Percentiles rank a stretch among this genome's conserved stretches.
Evolutionary conservation across 352 stramenopile genomes (phyloP).

Genomic region (Saprolegnia diclina): DNA sequence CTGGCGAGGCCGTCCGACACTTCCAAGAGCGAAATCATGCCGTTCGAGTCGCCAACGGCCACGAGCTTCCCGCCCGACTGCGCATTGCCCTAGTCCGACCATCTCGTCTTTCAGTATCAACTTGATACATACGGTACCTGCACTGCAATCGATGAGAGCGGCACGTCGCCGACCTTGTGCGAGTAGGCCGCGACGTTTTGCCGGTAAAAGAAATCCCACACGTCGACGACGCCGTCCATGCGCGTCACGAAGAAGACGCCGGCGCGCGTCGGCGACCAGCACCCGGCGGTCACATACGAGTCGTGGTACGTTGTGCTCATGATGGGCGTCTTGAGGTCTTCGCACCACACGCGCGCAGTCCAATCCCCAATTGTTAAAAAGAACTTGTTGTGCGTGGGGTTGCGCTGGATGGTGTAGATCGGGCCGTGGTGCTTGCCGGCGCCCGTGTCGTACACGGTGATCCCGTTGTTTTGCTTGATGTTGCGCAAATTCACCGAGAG

Average conservation of each 20-base stretch:
- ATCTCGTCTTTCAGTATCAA: not conserved
- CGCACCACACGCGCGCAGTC: constrained; percentile 94
- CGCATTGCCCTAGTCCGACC: constrained; percentile 48
- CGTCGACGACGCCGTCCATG: constrained; percentile 95
- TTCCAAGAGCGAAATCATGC: constrained; percentile 95
- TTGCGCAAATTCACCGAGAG: constrained; percentile 94
- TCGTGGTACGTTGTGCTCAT: constrained; percentile 96
- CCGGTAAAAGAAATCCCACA: constrained; percentile 97
- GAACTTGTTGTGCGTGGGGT: constrained; percentile 97
- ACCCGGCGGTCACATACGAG: constrained; percentile 94
- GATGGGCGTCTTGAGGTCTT: constrained; percentile 96
- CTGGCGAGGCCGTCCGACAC: constrained; percentile 90
- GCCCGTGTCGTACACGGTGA: constrained; percentile 92
- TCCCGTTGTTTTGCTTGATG: constrained; percentile 96
- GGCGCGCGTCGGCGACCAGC: constrained; percentile 93
- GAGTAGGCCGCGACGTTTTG: constrained; percentile 97
- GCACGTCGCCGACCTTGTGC: constrained; percentile 93
- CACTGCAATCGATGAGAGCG: constrained; percentile 90
- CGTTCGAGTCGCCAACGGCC: constrained; percentile 92
- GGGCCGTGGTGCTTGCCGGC: constrained; percentile 93
- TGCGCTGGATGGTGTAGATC: constrained; percentile 94
- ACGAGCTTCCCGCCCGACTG: constrained; percentile 89
- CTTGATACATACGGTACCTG: constrained; percentile 37
- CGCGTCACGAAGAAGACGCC: constrained; percentile 96
- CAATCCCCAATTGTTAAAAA: constrained; percentile 97